Percentiles rank a stretch among this genome's conserved stretches.
phyloP scores from a whole-genome alignment of 2,329 filamentous ascomycete species.

The Fusarium stilboides region DNA sequence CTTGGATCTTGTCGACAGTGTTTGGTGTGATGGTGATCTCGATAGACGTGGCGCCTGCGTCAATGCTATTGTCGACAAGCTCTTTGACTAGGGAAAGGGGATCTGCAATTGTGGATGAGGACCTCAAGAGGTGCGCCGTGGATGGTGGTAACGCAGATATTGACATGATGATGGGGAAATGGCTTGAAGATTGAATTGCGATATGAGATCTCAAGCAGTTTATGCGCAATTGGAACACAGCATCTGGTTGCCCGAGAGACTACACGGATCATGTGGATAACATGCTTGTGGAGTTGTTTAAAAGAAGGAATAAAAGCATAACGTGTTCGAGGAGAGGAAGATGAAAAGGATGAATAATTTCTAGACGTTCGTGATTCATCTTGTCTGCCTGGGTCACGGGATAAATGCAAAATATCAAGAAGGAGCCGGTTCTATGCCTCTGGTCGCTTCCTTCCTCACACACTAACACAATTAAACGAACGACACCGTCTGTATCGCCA shows the following conservation, averaged over 20 bases:
- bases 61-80: conserved; percentile 82
- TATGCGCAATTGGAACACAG: conserved; percentile 40
- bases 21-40: conserved; percentile 76
- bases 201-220: conserved; percentile 26
- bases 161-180: conserved; percentile 56
- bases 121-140: conserved; percentile 71
- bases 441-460: conserved; percentile 30
- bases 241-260: conserved; percentile 46
- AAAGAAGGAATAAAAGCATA: conserved; percentile 25
- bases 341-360: conserved; percentile 1
- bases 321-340: conserved; percentile 1
- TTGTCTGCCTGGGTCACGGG: conserved; percentile 14
- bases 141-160: conserved; percentile 66
- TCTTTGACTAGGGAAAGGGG: conserved; percentile 79
- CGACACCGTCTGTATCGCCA: conserved; percentile 13
- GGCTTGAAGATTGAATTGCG: conserved; percentile 28
- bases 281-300: conserved; percentile 39
- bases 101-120: conserved; percentile 72
- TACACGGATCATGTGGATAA: conserved; percentile 48
- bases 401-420: conserved; percentile 3
- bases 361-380: conserved; percentile 4
- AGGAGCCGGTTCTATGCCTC: conserved; percentile 11
- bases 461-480: conserved; percentile 7
- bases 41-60: conserved; percentile 77
- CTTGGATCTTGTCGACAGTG: conserved; percentile 77